Percentiles rank a stretch among this genome's conserved stretches.
Conservation (phyloP, 2,329 filamentous ascomycete species). For the Nothopassalora personata region DNA sequence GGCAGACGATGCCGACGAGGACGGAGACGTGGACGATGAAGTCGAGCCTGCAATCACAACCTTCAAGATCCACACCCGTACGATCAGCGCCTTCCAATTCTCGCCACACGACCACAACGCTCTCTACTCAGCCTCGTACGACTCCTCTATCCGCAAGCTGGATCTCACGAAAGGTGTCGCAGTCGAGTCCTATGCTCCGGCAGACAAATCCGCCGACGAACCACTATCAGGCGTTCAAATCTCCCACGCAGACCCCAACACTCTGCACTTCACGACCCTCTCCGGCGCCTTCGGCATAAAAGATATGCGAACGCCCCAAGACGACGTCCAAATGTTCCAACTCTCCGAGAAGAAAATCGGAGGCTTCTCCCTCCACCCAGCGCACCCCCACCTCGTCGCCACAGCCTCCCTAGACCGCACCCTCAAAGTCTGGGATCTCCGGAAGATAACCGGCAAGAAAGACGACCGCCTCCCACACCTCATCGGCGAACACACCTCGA, state of each 20-base stretch:
- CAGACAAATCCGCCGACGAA: conserved; percentile 63
- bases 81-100: conserved; percentile 80
- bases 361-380: conserved; percentile 79
- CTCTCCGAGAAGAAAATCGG: conserved; percentile 92
- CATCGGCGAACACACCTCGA: conserved; percentile 74
- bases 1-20: conserved; percentile 58
- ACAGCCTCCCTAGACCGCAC: conserved; percentile 88
- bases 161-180: conserved; percentile 77
- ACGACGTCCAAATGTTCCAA: conserved; percentile 62
- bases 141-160: conserved; percentile 82
- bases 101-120: conserved; percentile 66
- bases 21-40: conserved; percentile 59
- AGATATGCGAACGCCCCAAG: conserved; percentile 61
- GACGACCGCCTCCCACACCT: conserved; percentile 60
- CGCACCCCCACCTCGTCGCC: conserved; percentile 73
- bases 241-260: conserved; percentile 61
- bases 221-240: conserved; percentile 84
- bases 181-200: conserved; percentile 73
- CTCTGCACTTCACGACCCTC: conserved; percentile 82
- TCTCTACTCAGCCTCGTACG: conserved; percentile 83
- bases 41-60: conserved; percentile 76
- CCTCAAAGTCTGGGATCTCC: conserved; percentile 85
- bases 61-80: conserved; percentile 83
- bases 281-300: conserved; percentile 74
- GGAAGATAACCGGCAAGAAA: conserved; percentile 63